Conservation (phyloP, 108 stramenopile species). For the Discostella stelligeroides region DNA sequence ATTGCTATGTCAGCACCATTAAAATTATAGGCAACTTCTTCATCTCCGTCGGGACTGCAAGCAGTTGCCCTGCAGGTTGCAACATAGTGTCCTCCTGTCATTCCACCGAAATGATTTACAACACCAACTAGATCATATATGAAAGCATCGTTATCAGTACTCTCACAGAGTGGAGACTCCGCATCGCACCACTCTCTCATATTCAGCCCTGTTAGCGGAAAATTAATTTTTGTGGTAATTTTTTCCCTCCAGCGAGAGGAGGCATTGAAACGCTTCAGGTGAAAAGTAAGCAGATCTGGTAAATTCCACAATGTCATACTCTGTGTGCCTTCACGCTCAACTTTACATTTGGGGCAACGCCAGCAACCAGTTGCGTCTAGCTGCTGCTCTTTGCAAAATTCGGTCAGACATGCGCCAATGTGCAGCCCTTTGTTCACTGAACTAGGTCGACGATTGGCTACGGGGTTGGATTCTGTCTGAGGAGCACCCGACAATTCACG, state of each 20-base stretch:
- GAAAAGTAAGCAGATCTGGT: slow-evolving; percentile 91
- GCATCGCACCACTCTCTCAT: slow-evolving; percentile 81
- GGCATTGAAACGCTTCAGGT: slow-evolving; percentile 95
- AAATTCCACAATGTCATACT: slow-evolving; percentile 88
- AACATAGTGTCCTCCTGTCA: slow-evolving; percentile 98
- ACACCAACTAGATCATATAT: slow-evolving; percentile 93
- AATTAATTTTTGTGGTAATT: slow-evolving; percentile 91
- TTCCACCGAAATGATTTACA: slow-evolving; percentile 94
- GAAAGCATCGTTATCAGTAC: slow-evolving; percentile 47
- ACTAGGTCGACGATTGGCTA: slow-evolving; percentile 45
- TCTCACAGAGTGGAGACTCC: slow-evolving; percentile 60
- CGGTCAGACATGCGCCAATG: slow-evolving; percentile 83
- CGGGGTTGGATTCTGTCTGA: slow-evolving; percentile 14
- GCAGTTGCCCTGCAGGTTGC: slow-evolving; percentile 88
- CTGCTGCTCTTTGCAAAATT: slow-evolving; percentile 87
- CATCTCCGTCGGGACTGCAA: slow-evolving; percentile 81
- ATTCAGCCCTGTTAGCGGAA: slow-evolving; percentile 91
- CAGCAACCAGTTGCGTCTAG: slow-evolving; percentile 74
- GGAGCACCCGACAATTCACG: slow-evolving; percentile 47
- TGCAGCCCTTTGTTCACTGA: slow-evolving; percentile 59
- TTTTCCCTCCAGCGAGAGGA: slow-evolving; percentile 93
- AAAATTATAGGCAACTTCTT: slow-evolving; percentile 85
- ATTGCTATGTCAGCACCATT: slow-evolving; percentile 57
- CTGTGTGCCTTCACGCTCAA: slow-evolving; percentile 83
- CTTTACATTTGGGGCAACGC: slow-evolving; percentile 88